Conservation (phyloP, 192 early-diverging fungal species). For the Linnemannia elongata region DNA sequence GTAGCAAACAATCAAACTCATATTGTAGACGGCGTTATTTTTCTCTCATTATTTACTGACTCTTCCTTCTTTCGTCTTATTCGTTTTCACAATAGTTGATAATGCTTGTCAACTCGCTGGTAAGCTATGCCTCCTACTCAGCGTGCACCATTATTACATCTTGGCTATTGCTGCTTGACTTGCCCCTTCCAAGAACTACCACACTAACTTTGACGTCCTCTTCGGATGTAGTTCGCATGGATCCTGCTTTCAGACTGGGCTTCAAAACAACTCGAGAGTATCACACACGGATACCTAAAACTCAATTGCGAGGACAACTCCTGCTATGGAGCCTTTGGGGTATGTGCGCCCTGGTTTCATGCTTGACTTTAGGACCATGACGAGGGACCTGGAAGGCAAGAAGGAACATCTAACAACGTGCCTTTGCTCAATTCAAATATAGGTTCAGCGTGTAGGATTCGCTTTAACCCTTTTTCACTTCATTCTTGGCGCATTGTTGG, state of each 20-base stretch:
- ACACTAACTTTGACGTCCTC: neutral
- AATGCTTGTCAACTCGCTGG: neutral
- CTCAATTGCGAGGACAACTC: conserved; percentile 83
- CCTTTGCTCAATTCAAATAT: neutral
- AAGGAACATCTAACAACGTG: neutral
- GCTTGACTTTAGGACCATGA: neutral
- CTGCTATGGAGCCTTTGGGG: conserved; percentile 91
- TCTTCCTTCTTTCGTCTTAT: neutral
- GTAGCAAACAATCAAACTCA: neutral
- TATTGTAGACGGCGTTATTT: neutral
- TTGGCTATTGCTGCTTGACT: neutral
- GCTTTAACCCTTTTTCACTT: conserved; percentile 78
- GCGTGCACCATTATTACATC: neutral
- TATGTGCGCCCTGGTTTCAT: conserved; percentile 26
- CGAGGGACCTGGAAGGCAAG: neutral
- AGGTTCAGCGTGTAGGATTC: conserved; percentile 92
- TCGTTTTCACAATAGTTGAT: neutral
- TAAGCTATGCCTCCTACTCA: neutral
- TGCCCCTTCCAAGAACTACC: neutral
- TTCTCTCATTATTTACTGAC: neutral
- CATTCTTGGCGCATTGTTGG: conserved; percentile 68
- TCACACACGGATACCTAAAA: conserved; percentile 87
- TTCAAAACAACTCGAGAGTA: conserved; percentile 79
- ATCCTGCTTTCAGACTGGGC: conserved; percentile 82
- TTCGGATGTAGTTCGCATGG: conserved; percentile 1